Evolutionary conservation across 2,329 filamentous ascomycete species (phyloP), one percentile per base, ranked within the genome.

Genomic region (Xylaria arbuscula): DNA sequence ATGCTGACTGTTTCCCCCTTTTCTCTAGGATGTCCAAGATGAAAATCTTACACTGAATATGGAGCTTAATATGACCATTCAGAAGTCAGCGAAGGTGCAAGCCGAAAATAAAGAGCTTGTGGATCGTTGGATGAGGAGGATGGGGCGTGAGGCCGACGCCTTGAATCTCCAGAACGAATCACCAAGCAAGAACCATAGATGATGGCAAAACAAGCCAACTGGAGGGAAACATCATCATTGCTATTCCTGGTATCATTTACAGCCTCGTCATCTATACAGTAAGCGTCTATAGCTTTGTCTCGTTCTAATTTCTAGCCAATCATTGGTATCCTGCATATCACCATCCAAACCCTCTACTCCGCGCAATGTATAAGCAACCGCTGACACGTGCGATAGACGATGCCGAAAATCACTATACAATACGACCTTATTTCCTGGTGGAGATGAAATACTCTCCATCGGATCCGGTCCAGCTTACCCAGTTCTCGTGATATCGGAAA

Each of bases 381-480:
- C 70, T 75, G 50, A 74, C 68, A 51, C 61, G 22, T 60, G 15
- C 51, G 38, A 40, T 47, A 60, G 34, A 13, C 9, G 48, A 57
- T 38, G 50, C 38, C 55, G 32, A 57, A 66, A 62, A 55, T 28
- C 38, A 17, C 32, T 62, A 22, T 40, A 59, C 38, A 62, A 53
- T 42, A 54, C 36, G 62, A 56, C 38, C 40, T 56, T 78, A 83
- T 77, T 93, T 93, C 80, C 93, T 93, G 13, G 88, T 94, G 66
- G 95, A 94, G 77, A 98, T 92, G 78, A 92, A 98, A 81, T 96
- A 99, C 64, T 90, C 88, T 34, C 95, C 95, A 32, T 90, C 90
- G 60, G 90, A 89, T 72, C 92, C 91, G 15, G 93, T 95, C 96
- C 96, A 99, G 81, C 94, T 97, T 72, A 99, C 96, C 78, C 93